A percentile compares a stretch with the other conserved stretches of the same genome.
Conservation (phyloP, 768 basidiomycete genomes). For the Fomitopsis pulvina region DNA sequence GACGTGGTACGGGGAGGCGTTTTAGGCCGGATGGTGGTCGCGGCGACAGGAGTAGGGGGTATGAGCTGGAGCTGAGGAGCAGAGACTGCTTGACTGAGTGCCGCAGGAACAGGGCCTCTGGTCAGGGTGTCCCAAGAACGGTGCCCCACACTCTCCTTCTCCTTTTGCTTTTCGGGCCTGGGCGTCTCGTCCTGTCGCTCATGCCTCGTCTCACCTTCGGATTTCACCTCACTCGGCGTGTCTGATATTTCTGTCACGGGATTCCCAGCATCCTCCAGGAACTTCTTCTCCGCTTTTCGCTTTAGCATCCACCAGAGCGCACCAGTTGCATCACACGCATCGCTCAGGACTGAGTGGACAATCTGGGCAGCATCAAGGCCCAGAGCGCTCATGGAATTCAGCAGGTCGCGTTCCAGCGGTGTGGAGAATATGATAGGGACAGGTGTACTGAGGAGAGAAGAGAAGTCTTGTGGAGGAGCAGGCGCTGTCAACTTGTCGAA, state of each 20-base stretch:
- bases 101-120: conserved; percentile 13
- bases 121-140: neutral
- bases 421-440: conserved; percentile 87
- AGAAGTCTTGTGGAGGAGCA: conserved; percentile 48
- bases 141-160: neutral
- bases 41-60: conserved; percentile 66
- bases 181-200: conserved; percentile 1
- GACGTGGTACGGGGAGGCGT: conserved; percentile 46
- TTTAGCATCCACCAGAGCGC: conserved; percentile 97
- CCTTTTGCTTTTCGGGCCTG: conserved; percentile 3
- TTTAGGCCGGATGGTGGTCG: conserved; percentile 31
- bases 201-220: conserved; percentile 23
- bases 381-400: conserved; percentile 65
- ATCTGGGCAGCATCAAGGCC: conserved; percentile 95
- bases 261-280: conserved; percentile 30
- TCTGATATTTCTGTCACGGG: conserved; percentile 9
- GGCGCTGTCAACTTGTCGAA: conserved; percentile 36
- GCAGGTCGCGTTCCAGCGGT: conserved; percentile 67
- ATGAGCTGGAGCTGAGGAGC: conserved; percentile 66
- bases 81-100: conserved; percentile 28
- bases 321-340: conserved; percentile 89
- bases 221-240: conserved; percentile 26
- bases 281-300: conserved; percentile 66
- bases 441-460: conserved; percentile 53
- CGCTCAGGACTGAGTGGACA: conserved; percentile 83